These are phyloP conservation scores for Acacia pycnantha DNA, from an alignment of 331 rosid species.

Conservation along the genomic window DNA sequence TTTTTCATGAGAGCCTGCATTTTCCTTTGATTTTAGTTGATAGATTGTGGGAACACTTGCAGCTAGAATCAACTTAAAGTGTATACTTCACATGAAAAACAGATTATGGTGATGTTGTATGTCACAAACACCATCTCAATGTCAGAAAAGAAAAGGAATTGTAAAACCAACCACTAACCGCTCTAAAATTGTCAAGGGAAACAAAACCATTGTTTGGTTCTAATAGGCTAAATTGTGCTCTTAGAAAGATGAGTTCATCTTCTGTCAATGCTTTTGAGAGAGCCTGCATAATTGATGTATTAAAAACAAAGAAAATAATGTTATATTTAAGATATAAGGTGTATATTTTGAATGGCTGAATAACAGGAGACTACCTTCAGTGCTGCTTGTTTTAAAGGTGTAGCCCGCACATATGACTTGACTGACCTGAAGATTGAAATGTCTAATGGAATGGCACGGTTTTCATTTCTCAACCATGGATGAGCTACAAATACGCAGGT, in stretches of 20 bases:
- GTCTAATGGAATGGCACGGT: slow-evolving; percentile 71
- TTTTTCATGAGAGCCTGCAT: slow-evolving; percentile 82
- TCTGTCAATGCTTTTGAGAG: slow-evolving; percentile 81
- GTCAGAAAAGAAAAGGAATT: slow-evolving; percentile 12
- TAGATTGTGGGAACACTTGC: slow-evolving; percentile 22
- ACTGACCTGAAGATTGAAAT: slow-evolving; percentile 77
- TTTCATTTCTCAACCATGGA: slow-evolving; percentile 88
- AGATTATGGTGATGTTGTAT: neutral
- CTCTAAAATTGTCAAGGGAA: slow-evolving; percentile 73
- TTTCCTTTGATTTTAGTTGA: slow-evolving; percentile 27
- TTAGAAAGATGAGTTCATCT: slow-evolving; percentile 80
- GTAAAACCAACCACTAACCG: slow-evolving; percentile 49
- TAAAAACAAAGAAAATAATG: slow-evolving; percentile 5
- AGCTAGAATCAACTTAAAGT: slow-evolving; percentile 11
- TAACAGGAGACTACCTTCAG: slow-evolving; percentile 61
- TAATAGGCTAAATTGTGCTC: slow-evolving; percentile 75
- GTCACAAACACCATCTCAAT: slow-evolving; percentile 5
- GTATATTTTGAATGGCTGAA: slow-evolving; percentile 14
- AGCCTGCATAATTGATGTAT: slow-evolving; percentile 53
- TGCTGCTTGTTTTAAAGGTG: slow-evolving; percentile 83
- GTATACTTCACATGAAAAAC: slow-evolving; percentile 9
- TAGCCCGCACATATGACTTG: slow-evolving; percentile 68
- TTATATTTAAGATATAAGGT: slow-evolving; percentile 13
- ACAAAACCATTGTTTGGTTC: slow-evolving; percentile 75
- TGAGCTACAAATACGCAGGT: slow-evolving; percentile 66